Evolutionary conservation across 1,139 yeast genomes (phyloP), one percentile per base, ranked within the genome.

Genomic region (Sugiyamaella japonica): DNA sequence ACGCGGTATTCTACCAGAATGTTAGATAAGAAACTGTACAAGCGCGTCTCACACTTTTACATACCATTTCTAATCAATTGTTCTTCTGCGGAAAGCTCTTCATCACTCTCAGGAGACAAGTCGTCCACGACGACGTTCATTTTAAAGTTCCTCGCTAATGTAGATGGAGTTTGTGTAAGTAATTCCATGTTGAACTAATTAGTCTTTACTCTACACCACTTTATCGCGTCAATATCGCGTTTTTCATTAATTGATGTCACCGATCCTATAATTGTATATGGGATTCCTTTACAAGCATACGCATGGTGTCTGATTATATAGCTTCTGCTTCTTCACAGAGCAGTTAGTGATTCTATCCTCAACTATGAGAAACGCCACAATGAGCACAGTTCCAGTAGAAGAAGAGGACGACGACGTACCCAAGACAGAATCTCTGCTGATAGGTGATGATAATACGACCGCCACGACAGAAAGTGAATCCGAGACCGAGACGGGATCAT

Each of bases 1-100:
- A 88, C 87, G 66, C 90, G 88, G 76, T 84, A 90, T 71, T 51
- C 54, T 41, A 31, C 13, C 16, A 23, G 13, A 2, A 29, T 40
- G 25, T 23, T 48, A 44, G 51, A 28, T 7, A n/a, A n/a, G 38
- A 20, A 34, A 3, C 38, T 34, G 38, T 34, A 34, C 38, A 34
- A 20, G 25, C 25, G 25, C 25, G 25, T 20, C 3, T 20, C 25
- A 20, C 25, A 20, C 13, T 12, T 40, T 7, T 23, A 44, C 48
- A 16, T 44, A 44, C 48, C 47, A 28, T 31, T 44, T 32, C 31
- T 36, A 32, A 34, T 44, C 25, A 20, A 20, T 32, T 34, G 17
- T 23, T 44, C 39, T 15, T 32, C 39, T 3, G 20, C 17, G 3
- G 46, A 16, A 6, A 16, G 16, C 9, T 42, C 46, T 42, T 42